These are phyloP conservation scores for Triangularia setosa DNA, from an alignment of 2,329 filamentous ascomycete genomes.

Conservation along the genomic window DNA sequence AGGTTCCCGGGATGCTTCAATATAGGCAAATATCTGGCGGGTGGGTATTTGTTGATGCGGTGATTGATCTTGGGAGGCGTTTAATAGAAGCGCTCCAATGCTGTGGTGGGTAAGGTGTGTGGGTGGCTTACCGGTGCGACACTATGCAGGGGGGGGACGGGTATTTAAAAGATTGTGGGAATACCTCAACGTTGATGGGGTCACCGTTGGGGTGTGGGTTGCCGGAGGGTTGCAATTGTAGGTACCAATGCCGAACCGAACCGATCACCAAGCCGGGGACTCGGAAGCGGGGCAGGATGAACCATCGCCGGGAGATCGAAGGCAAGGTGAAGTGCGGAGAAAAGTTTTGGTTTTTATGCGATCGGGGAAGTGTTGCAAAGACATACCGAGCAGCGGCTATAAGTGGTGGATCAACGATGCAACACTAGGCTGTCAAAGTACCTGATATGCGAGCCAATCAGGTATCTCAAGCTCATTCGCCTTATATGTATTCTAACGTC, in stretches of 20 bases:
- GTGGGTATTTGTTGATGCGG: not conserved
- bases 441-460: too few relatives aligned
- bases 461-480: too few relatives aligned
- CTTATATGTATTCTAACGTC: too few relatives aligned
- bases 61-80: not conserved
- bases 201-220: not conserved
- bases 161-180: not conserved
- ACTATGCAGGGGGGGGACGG: not conserved
- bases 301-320: not conserved
- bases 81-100: slow-evolving; percentile 4
- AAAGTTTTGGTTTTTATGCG: not conserved
- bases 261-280: not conserved
- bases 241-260: not conserved
- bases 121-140: not conserved
- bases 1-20: not conserved
- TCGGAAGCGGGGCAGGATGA: not conserved
- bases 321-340: not conserved
- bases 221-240: not conserved
- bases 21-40: not conserved
- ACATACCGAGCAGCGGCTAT: not conserved
- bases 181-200: not conserved
- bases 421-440: too few relatives aligned
- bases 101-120: not conserved
- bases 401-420: too few relatives aligned
- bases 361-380: not conserved